Conservation (phyloP, 352 stramenopile species). For the Phytopythium aichiense region DNA sequence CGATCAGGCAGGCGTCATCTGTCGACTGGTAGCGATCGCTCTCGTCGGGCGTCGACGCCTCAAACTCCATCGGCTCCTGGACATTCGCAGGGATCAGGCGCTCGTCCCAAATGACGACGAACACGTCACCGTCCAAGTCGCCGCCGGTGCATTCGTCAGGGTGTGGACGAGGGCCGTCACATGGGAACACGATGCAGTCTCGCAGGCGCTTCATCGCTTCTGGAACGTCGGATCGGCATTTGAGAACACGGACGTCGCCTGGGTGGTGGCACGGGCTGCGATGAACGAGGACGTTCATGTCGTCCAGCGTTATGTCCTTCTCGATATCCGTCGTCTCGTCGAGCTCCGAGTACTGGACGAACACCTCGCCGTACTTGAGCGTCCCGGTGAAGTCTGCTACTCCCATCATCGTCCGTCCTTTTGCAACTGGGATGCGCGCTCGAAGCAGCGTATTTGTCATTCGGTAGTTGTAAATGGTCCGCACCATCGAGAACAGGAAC, state of each 20-base stretch:
- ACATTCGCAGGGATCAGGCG: slow-evolving; percentile 55
- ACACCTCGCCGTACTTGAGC: slow-evolving; percentile 67
- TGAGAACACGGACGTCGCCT: slow-evolving; percentile 66
- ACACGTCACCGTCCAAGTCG: slow-evolving; percentile 79
- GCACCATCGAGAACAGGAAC: slow-evolving; percentile 47
- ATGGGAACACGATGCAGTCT: slow-evolving; percentile 79
- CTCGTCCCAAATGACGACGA: slow-evolving; percentile 81
- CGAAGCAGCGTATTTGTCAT: slow-evolving; percentile 66
- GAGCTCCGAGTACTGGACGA: slow-evolving; percentile 65
- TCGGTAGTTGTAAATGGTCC: slow-evolving; percentile 63
- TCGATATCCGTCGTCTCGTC: slow-evolving; percentile 20
- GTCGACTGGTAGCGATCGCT: slow-evolving; percentile 26
- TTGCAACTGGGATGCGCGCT: slow-evolving; percentile 65
- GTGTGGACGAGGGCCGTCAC: slow-evolving; percentile 55
- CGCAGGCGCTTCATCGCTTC: slow-evolving; percentile 35
- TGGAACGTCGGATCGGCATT: slow-evolving; percentile 47
- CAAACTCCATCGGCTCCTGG: slow-evolving; percentile 44
- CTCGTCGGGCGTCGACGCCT: slow-evolving; percentile 15
- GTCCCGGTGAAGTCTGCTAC: slow-evolving; percentile 77
- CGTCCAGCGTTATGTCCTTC: slow-evolving; percentile 25
- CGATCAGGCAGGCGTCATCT: slow-evolving; percentile 44
- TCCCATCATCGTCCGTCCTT: slow-evolving; percentile 69
- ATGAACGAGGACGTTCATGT: slow-evolving; percentile 58
- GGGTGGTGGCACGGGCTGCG: slow-evolving; percentile 76
- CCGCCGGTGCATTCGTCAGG: slow-evolving; percentile 78